phyloP scores from a whole-genome alignment of 78 protist species.

The Pigoraptor vietnamica region DNA sequence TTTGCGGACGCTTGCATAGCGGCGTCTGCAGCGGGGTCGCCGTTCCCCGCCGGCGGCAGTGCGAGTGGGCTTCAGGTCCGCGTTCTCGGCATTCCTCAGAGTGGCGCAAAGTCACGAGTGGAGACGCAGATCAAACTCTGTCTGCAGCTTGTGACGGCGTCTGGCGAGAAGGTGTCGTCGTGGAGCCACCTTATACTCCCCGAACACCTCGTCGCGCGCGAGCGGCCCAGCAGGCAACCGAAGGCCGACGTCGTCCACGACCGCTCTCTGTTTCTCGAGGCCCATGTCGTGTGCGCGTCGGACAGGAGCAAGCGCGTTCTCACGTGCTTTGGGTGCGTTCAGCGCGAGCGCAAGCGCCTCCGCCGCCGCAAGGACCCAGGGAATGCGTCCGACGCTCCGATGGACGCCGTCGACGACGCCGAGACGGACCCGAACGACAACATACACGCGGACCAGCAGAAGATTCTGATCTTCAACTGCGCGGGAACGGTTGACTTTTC shows the following conservation, averaged over 20 bases:
- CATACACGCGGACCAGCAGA: neutral
- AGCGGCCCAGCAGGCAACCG: neutral
- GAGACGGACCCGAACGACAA: neutral
- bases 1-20: neutral
- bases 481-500: neutral
- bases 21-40: neutral
- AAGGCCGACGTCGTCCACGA: neutral
- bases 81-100: conserved; percentile 1
- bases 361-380: neutral
- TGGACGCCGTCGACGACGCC: too few relatives aligned
- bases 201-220: neutral
- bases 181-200: neutral
- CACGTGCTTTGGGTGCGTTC: neutral
- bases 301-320: neutral
- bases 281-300: neutral
- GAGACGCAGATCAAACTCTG: conserved; percentile 27
- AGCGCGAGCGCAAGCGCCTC: neutral
- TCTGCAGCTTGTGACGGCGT: neutral
- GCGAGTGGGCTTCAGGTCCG: neutral
- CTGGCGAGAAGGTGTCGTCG: neutral
- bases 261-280: neutral
- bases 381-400: too few relatives aligned
- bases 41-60: neutral
- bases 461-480: neutral
- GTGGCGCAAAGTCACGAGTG: neutral